Base-by-base conservation (phyloP, 257 asterid species). In the Thymus quinquecostatus region DNA sequence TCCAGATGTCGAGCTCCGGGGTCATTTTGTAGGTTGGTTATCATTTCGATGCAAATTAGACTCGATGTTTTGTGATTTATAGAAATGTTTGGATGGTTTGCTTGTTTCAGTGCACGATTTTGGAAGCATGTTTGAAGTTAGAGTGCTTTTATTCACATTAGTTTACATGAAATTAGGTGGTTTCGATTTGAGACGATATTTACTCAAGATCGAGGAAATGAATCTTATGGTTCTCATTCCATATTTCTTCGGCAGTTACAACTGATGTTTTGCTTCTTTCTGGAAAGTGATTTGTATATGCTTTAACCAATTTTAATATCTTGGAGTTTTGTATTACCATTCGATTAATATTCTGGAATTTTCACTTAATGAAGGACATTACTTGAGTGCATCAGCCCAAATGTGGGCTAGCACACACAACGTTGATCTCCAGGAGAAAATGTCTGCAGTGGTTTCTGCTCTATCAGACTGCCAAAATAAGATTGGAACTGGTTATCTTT, bases 381-480 rank as follows among this genome's bases (percentile, higher is more conserved):
- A 85, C 84, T 45, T 94, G 92, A 91, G 97, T 29, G 96, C 98
- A 10, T 73, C 98, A 4, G 96, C 98, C 40, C 86, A 69, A 64
- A 82, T 89, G 96, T 94, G 97, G 97, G 96, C 97, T 53, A 89
- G 96, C 82, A 91, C 96, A 7, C 84, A 87, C 67, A 83, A 87
- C 30, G 74, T 57, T 7, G 79, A 78, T 28, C 88, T 94, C 71
- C 72, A 53, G 75, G 68, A 49, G 45, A 87, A 84, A 63, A 94
- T 91, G 95, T 72, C 76, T 5, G 78, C 77, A 2, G 75, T 89
- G 60, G 92, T 91, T 67, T 75, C 89, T 64, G 84, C 84, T 64
- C 81, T 93, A 8, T 80, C 86, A 29, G 70, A 77, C 36, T 87
- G 96, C 80, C 98, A 93, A 63, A 66, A n/a, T 41, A 69, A 87